Evolutionary conservation across 768 basidiomycete genomes (phyloP).

Genomic region (Pisolithus tinctorius): DNA sequence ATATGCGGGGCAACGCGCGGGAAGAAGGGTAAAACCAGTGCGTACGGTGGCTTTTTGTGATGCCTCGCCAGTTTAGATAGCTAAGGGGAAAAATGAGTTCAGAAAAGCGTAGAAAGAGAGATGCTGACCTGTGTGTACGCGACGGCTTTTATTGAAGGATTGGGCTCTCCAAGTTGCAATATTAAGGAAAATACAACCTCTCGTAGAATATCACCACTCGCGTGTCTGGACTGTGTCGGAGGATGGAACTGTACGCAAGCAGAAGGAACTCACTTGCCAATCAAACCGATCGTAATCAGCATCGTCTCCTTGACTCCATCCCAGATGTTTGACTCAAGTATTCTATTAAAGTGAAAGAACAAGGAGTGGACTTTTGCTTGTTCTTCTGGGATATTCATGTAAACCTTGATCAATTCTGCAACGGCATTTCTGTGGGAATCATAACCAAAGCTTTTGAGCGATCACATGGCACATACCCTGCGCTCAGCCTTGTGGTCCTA

Average conservation of each 20-base stretch:
- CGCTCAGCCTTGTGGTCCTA: constrained; percentile 54
- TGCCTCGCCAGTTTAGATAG: constrained; percentile 50
- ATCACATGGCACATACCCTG: constrained; percentile 47
- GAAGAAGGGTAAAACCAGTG: constrained; percentile 64
- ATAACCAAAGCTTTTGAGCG: neutral
- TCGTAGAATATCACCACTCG: constrained; percentile 47
- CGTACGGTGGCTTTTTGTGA: constrained; percentile 57
- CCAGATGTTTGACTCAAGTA: constrained; percentile 39
- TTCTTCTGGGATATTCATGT: constrained; percentile 27
- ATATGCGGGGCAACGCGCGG: constrained; percentile 61
- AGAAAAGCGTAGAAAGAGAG: neutral
- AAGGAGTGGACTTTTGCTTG: constrained; percentile 32
- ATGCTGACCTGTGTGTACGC: constrained; percentile 58
- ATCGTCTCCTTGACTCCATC: constrained; percentile 55
- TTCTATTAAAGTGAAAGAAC: constrained; percentile 40
- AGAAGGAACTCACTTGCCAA: constrained; percentile 34
- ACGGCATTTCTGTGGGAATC: constrained; percentile 34
- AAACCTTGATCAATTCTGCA: constrained; percentile 39
- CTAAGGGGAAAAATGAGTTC: constrained; percentile 30
- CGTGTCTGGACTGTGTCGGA: constrained; percentile 31
- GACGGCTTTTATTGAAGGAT: constrained; percentile 61
- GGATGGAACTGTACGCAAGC: neutral
- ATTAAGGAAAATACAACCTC: constrained; percentile 57
- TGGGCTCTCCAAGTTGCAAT: constrained; percentile 58
- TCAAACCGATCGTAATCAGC: constrained; percentile 51